phyloP scores from a whole-genome alignment of 2,329 filamentous ascomycete species.

The Zasmidium cellare region DNA sequence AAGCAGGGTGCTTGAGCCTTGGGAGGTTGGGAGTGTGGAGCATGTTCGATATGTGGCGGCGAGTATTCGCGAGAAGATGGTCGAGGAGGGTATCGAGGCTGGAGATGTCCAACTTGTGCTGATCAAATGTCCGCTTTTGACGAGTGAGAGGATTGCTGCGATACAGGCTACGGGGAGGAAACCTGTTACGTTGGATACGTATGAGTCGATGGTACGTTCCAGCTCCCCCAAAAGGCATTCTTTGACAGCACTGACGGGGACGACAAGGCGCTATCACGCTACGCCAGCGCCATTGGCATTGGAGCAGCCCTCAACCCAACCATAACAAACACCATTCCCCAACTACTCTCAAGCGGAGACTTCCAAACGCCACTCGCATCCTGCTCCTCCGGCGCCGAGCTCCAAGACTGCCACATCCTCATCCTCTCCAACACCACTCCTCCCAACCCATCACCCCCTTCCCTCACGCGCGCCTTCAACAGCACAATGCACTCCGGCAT shows the following conservation, averaged over 20 bases:
- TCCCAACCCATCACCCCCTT: not conserved
- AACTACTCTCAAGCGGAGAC: not conserved
- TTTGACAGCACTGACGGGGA: not conserved
- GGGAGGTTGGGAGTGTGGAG: constrained; percentile 7
- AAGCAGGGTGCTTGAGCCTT: constrained; percentile 8
- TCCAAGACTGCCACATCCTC: constrained; percentile 12
- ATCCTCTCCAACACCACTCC: constrained; percentile 5
- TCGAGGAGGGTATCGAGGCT: constrained; percentile 1
- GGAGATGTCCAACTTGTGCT: constrained; percentile 8
- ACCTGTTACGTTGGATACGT: constrained; percentile 7
- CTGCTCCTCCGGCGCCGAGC: constrained; percentile 11
- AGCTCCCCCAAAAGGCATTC: not conserved
- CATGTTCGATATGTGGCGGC: constrained; percentile 5
- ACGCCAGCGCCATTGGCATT: constrained; percentile 10
- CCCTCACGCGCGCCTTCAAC: not conserved
- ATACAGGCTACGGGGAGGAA: constrained; percentile 1
- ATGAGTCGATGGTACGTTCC: constrained; percentile 8
- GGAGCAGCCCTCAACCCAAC: constrained; percentile 4
- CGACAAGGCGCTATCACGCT: constrained; percentile 3
- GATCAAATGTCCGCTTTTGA: constrained; percentile 10
- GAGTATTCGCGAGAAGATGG: constrained; percentile 3
- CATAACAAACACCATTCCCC: not conserved
- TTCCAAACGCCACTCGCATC: constrained; percentile 8
- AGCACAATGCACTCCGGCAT: constrained; percentile 7
- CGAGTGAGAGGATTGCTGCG: constrained; percentile 8